Conservation (phyloP, 2,329 filamentous ascomycete species). For the Incumbomyces delicatus region DNA sequence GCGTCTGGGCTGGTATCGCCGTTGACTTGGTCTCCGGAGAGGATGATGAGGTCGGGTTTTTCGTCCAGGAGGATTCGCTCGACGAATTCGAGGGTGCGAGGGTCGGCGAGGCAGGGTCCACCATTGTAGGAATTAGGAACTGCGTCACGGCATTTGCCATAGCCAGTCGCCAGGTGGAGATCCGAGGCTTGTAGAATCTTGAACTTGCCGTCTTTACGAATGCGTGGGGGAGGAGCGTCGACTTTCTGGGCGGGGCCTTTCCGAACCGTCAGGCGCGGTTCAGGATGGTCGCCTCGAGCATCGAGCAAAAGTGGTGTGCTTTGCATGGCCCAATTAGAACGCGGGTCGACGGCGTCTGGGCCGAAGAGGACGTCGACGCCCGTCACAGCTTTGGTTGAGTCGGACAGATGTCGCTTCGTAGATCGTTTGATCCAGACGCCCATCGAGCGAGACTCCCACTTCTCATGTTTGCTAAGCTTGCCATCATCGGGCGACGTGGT, state of each 20-base stretch:
- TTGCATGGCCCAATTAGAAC: constrained; percentile 72
- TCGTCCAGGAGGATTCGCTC: constrained; percentile 77
- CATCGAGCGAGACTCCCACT: constrained; percentile 67
- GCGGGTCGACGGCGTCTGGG: constrained; percentile 80
- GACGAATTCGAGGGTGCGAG: constrained; percentile 83
- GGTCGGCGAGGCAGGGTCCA: constrained; percentile 80
- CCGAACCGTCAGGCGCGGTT: constrained; percentile 67
- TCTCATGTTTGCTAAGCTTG: constrained; percentile 46
- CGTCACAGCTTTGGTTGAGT: constrained; percentile 65
- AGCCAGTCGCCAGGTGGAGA: constrained; percentile 81
- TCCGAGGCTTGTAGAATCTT: constrained; percentile 98
- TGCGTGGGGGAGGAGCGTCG: constrained; percentile 63
- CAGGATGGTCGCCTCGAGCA: constrained; percentile 48
- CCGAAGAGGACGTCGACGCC: constrained; percentile 81
- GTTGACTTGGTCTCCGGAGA: constrained; percentile 92
- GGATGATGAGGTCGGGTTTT: constrained; percentile 81
- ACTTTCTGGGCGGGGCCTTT: constrained; percentile 53
- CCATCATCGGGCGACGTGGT: constrained; percentile 58
- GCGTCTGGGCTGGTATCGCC: constrained; percentile 86
- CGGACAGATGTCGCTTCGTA: constrained; percentile 60
- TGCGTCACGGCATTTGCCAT: constrained; percentile 78
- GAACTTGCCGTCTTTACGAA: constrained; percentile 83
- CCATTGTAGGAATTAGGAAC: constrained; percentile 62
- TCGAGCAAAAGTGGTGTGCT: constrained; percentile 65
- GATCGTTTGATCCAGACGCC: constrained; percentile 78